Evolutionary conservation across 495 filamentous ascomycete genomes (phyloP).

Genomic region (Penicillium bialowiezense): DNA sequence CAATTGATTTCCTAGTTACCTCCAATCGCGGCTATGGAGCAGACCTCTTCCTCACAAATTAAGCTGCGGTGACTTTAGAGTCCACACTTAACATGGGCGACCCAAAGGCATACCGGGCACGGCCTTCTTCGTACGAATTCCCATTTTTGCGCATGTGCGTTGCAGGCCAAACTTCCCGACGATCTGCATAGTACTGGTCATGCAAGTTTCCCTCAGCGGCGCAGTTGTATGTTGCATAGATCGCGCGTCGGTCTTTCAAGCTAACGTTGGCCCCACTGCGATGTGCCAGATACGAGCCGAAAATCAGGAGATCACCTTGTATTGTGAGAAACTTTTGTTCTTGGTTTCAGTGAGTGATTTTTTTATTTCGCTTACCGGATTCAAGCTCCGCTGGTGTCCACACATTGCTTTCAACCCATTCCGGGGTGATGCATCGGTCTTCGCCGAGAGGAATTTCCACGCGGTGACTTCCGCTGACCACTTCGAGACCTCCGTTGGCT

Average conservation of each 20-base stretch:
- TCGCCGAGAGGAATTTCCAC: slow-evolving; percentile 37
- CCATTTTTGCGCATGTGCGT: slow-evolving; percentile 43
- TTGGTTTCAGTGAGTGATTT: too few relatives aligned
- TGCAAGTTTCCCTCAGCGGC: slow-evolving; percentile 41
- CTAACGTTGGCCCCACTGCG: slow-evolving; percentile 41
- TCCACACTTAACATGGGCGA: slow-evolving; percentile 43
- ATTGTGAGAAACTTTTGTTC: neutral
- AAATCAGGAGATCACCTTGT: slow-evolving; percentile 40
- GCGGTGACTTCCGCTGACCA: slow-evolving; percentile 40
- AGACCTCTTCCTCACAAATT: neutral
- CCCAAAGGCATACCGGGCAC: slow-evolving; percentile 37
- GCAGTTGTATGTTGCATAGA: slow-evolving; percentile 48
- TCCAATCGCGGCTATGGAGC: neutral
- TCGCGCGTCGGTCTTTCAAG: slow-evolving; percentile 33
- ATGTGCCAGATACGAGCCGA: slow-evolving; percentile 45
- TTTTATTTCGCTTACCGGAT: slow-evolving; percentile 22
- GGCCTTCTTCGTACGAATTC: slow-evolving; percentile 37
- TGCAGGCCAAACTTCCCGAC: slow-evolving; percentile 39
- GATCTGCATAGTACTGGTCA: slow-evolving; percentile 41
- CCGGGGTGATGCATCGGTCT: slow-evolving; percentile 38
- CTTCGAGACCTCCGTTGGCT: slow-evolving; percentile 43
- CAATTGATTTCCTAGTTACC: neutral
- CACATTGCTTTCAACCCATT: slow-evolving; percentile 36
- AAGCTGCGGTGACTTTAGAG: slow-evolving; percentile 9
- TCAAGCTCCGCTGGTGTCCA: slow-evolving; percentile 42